Base-by-base conservation (phyloP, 306 rosid species). In the Pterocarpus macrocarpus region DNA sequence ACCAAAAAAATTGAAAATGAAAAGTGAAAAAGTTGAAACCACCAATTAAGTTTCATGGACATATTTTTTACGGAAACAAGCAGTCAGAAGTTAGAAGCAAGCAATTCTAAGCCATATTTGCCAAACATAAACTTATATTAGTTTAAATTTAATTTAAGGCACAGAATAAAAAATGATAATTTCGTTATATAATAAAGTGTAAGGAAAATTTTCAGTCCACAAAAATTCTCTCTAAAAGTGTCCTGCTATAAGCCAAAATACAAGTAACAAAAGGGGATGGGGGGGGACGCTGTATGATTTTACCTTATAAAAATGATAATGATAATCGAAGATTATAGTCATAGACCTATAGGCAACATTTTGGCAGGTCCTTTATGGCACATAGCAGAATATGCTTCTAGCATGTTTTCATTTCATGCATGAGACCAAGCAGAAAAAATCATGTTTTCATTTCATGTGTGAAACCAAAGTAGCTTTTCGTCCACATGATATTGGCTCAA, bases 401-500 rank as follows among this genome's bases (percentile, higher is more conserved):
- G 17, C 65, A 32, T 68, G 69, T 78, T 69, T 16, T 56, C 52
- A 33, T 69, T 57, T 69, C 41, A 58, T n/a, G 59, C 33, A 53
- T 67, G 36, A 33, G 59, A 58, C 62, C 77, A 69, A 69, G 44
- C 10, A n/a, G 9, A 12, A 78, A 78, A 64, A 77, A 68, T 12
- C 70, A 64, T 64, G 32, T 62, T 62, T 33, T 62, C 70, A 14
- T 64, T 64, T 35, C 67, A 62, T 34, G 41, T 32, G 71, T 36
- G 71, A 65, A 65, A 65, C 33, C 28, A 15, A 64, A 67, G 57
- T 57, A 44, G 1, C 2, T 36, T 72, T 65, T 78, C n/a, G 47
- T 71, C 28, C 82, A 83, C 70, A 22, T 77, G 82, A 64, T 77
- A 9, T 77, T 77, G 74, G 53, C 69, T 76, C 74, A 64, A 61